Percentiles rank a stretch among this genome's conserved stretches.
Evolutionary conservation across 1,284 basidiomycete species (phyloP).

Genomic region (Boletellus dicymbophilus): DNA sequence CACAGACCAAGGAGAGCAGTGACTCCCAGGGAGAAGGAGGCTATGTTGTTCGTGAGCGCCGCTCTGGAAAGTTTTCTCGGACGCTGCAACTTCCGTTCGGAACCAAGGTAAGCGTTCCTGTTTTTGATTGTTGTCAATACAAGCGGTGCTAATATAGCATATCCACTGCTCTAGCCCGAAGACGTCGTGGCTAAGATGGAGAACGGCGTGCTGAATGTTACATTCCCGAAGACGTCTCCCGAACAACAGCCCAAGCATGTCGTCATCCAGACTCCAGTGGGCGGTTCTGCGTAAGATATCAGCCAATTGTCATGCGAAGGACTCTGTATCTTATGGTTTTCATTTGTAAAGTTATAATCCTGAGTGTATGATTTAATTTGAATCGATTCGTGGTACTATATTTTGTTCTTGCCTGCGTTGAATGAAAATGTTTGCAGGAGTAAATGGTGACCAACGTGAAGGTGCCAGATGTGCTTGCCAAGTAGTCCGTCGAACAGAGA

Average conservation of each 20-base stretch:
- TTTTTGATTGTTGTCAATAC: background rate
- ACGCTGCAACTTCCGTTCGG: conserved; percentile 38
- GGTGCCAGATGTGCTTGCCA: too few relatives aligned
- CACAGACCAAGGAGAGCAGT: conserved; percentile 1
- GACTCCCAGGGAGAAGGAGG: conserved; percentile 28
- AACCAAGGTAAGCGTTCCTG: conserved; percentile 31
- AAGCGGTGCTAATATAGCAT: too few relatives aligned
- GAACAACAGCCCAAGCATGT: conserved; percentile 5
- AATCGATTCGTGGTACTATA: too few relatives aligned
- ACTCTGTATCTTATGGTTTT: too few relatives aligned
- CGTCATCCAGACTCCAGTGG: background rate
- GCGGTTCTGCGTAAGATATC: background rate
- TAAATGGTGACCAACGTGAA: too few relatives aligned
- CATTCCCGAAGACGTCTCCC: background rate
- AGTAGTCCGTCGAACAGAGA: too few relatives aligned
- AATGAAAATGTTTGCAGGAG: too few relatives aligned
- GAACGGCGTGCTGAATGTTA: conserved; percentile 8
- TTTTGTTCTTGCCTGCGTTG: too few relatives aligned
- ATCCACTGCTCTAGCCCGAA: background rate
- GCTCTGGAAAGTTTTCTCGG: conserved; percentile 38
- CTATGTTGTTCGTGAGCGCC: conserved; percentile 38
- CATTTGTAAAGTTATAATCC: too few relatives aligned
- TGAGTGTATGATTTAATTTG: too few relatives aligned
- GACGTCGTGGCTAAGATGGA: conserved; percentile 10
- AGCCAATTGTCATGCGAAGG: too few relatives aligned